Base-by-base conservation (phyloP, 495 filamentous ascomycete species). In the Geopyxis carbonaria region DNA sequence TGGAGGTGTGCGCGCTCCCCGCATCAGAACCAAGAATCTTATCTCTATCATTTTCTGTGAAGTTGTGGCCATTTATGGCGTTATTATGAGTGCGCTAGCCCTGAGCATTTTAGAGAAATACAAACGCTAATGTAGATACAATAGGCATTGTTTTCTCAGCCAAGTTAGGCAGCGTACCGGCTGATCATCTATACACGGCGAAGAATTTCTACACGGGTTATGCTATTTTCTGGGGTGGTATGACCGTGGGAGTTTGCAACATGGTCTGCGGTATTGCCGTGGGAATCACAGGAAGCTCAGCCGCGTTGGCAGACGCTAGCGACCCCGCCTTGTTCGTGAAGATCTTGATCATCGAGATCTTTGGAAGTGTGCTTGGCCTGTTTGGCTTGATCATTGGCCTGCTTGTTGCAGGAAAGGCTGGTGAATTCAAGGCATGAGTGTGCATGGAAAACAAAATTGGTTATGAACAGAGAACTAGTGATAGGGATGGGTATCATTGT, bases 41-140 rank as follows among this genome's bases (percentile, higher is more conserved):
- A 93, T 99, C 57, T 95, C 91, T 49, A 95, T 99, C 65, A 94
- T 99, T 65, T 99, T 99, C 70, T 99, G 91, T 65, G 91, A 99
- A 63, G 91, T 95, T 48, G 91, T 99, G 45, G 91, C 91, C 55
- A 99, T 99, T 59, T 99, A 99, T 68, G 91, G 91, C 52, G 85
- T 99, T 52, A 99, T 99, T 63, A 95, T 95, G 82, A 76, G 87
- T 45, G 33, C 30, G n/a, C 22, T 18, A 10, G 11, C 39, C 11
- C 14, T 22, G 14, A 4, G 0, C 33, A 1, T 5, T 11, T 2
- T 11, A 15, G 27, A n/a, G n/a, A n/a, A n/a, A n/a, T n/a, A n/a
- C n/a, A n/a, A n/a, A n/a, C n/a, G 23, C 34, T 50, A 19, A 50
- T 14, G 13, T n/a, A 19, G 3, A 2, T n/a, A 6, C 18, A 16